Percentiles rank a stretch among this genome's conserved stretches.
These are phyloP conservation scores for Kazachstania psychrophila DNA, from an alignment of 805 yeast species.

Conservation along the genomic window DNA sequence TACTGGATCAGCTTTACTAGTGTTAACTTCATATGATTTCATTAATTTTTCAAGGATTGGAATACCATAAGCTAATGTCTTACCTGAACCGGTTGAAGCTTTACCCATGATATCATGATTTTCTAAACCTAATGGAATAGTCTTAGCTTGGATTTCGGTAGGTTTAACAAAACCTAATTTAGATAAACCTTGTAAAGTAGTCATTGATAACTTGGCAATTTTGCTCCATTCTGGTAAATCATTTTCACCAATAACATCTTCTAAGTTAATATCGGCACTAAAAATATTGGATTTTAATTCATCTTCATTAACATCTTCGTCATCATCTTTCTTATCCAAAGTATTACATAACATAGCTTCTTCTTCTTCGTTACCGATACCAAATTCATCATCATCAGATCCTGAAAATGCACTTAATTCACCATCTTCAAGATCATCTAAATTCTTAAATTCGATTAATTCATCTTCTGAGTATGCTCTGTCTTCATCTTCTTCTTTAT, in stretches of 20 bases:
- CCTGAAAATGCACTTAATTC: slow-evolving; percentile 20
- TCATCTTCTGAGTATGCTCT: slow-evolving; percentile 10
- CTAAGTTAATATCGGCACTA: slow-evolving; percentile 14
- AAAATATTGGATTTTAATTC: slow-evolving; percentile 26
- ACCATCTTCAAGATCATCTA: slow-evolving; percentile 28
- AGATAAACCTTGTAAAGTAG: slow-evolving; percentile 53
- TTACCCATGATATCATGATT: slow-evolving; percentile 87
- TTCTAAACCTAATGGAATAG: slow-evolving; percentile 64
- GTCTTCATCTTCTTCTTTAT: slow-evolving; percentile 14
- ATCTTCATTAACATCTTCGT: slow-evolving; percentile 11
- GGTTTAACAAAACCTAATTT: slow-evolving; percentile 56
- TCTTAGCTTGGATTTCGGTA: slow-evolving; percentile 69
- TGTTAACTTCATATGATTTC: slow-evolving; percentile 9
- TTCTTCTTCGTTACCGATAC: slow-evolving; percentile 13
- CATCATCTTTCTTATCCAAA: slow-evolving; percentile 5
- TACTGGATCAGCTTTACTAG: slow-evolving; percentile 37
- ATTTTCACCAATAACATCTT: slow-evolving; percentile 30
- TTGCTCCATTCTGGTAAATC: slow-evolving; percentile 55
- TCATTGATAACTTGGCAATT: slow-evolving; percentile 37
- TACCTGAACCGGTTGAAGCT: slow-evolving; percentile 97
- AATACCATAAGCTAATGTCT: slow-evolving; percentile 89
- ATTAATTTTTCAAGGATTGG: slow-evolving; percentile 69
- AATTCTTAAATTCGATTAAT: slow-evolving; percentile 24
- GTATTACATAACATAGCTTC: slow-evolving; percentile 3
- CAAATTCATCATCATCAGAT: slow-evolving; percentile 21